Evolutionary conservation across 805 yeast genomes (phyloP), one percentile per base, ranked within the genome.

Genomic region (Cyberlindnera lachancei): DNA sequence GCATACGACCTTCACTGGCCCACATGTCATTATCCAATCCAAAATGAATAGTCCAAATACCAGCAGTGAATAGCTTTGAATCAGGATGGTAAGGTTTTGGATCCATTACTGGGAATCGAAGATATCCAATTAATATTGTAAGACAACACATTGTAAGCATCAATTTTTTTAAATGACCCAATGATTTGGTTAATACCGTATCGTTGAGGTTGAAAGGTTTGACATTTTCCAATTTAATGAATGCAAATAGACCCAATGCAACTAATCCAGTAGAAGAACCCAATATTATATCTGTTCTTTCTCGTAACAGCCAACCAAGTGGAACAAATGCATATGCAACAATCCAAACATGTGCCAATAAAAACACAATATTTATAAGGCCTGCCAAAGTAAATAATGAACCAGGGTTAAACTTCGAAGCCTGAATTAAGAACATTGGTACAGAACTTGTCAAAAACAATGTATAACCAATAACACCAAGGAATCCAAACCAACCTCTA

Each of bases 271-370:
- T 73, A 12, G 92, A 74, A 7, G 61, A 40, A 6, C 69, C 69
- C 27, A 87, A 56, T 3, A 92, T 72, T 28, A 82, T 56, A 55
- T 86, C 95, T 1, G 92, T 79, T 55, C 96, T 73, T 58, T 92
- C 98, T 51, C 98, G 73, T 31, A 92, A 64, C 15, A 82, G 39
- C 53, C 80, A 79, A 7, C 98, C 98, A 38, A 85, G 88, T 9
- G 98, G 98, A 29, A 92, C 98, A 61, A 92, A 92, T 0, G 98
- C 97, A 57, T 92, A 92, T 0, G 98, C 98, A 28, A 92, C 97
- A 26, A 82, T 79, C 97, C 97, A 90, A 31, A 90, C 94, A 56
- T 87, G 90, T 5, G 82, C 94, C 40, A 92, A 65, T 17, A 79
- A 66, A 23, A 84, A 53, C 4, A 80, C 29, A 31, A 77, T 63